Evolutionary conservation across 331 rosid genomes (phyloP).

Genomic region (Dryas integrifolia): DNA sequence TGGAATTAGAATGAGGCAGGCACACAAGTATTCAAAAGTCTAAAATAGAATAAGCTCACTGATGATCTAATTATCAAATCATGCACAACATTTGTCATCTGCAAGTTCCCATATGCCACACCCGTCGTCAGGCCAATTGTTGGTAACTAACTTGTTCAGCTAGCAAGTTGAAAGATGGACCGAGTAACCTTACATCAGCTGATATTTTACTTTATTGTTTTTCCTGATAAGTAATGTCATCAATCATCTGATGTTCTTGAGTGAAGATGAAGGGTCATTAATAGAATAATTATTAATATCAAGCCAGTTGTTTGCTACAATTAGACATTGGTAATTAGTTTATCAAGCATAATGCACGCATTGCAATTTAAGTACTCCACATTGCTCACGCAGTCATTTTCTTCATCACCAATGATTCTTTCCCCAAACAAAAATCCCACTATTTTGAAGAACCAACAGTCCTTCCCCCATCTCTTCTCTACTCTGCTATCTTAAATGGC

Average conservation of each 20-base stretch:
- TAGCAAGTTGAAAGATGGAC: neutral
- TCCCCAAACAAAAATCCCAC: neutral
- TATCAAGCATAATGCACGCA: neutral
- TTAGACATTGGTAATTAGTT: neutral
- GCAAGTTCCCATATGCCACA: neutral
- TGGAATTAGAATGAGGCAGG: neutral
- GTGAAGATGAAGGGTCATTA: neutral
- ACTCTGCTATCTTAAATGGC: neutral
- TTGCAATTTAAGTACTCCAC: neutral
- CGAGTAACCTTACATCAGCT: neutral
- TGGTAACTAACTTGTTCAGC: neutral
- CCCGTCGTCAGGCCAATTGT: neutral
- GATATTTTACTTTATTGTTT: neutral
- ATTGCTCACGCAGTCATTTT: neutral
- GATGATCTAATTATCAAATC: neutral
- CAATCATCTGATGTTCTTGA: neutral
- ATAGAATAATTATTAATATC: neutral
- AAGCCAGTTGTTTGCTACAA: neutral
- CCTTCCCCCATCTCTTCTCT: neutral
- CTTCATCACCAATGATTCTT: neutral
- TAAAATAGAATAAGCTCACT: neutral
- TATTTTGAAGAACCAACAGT: neutral
- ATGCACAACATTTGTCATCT: neutral
- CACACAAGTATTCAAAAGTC: neutral
- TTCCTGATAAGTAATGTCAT: neutral